Percentiles rank a stretch among this genome's conserved stretches.
Conservation (phyloP, 2,329 filamentous ascomycete genomes). For the Thelonectria rubi region DNA sequence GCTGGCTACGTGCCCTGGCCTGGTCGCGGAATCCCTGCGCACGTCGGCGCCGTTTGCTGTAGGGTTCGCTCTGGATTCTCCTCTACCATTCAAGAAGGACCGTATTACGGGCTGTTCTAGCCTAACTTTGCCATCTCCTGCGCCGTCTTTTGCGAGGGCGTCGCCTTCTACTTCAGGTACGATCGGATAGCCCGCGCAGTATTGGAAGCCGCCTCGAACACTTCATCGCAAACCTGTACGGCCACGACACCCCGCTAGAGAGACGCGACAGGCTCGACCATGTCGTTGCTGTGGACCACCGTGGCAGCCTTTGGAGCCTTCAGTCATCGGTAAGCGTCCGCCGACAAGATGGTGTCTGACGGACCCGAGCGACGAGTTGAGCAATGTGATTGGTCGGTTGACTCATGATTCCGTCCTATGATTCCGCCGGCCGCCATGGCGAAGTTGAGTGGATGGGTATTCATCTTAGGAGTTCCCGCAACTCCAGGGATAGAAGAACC, state of each 20-base stretch:
- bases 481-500: no score
- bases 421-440: no score
- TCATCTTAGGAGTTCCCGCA: no score
- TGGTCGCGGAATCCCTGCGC: slow-evolving; percentile 53
- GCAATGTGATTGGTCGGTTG: slow-evolving; percentile 25
- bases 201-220: slow-evolving; percentile 1
- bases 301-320: slow-evolving; percentile 24
- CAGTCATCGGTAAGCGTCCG: slow-evolving; percentile 15
- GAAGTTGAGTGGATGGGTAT: no score
- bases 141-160: slow-evolving; percentile 49
- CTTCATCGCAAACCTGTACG: slow-evolving; percentile 20
- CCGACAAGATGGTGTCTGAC: no score
- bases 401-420: no score
- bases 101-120: slow-evolving; percentile 52
- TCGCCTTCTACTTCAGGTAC: slow-evolving; percentile 49
- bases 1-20: slow-evolving; percentile 44
- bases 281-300: slow-evolving; percentile 29
- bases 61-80: slow-evolving; percentile 44
- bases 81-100: slow-evolving; percentile 50
- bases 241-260: no score
- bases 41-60: slow-evolving; percentile 48
- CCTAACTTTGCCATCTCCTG: slow-evolving; percentile 51
- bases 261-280: no score
- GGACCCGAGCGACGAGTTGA: slow-evolving; percentile 26
- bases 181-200: slow-evolving; percentile 12